Conservation (phyloP, 768 basidiomycete species). For the Amanita molliuscula region DNA sequence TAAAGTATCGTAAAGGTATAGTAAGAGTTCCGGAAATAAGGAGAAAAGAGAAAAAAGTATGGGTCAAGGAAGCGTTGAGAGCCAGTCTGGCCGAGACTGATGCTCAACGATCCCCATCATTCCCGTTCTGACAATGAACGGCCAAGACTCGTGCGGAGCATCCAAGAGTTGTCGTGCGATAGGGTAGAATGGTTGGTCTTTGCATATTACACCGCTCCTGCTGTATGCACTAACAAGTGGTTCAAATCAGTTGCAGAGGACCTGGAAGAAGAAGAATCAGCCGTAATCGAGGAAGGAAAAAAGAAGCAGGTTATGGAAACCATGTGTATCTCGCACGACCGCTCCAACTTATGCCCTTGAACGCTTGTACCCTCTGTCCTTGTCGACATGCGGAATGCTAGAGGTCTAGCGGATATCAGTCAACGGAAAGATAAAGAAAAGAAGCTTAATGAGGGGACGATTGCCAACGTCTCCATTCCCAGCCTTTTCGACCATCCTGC, state of each 20-base stretch:
- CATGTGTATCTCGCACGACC: too few relatives aligned
- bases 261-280: too few relatives aligned
- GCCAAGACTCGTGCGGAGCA: background rate
- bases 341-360: too few relatives aligned
- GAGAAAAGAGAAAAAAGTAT: background rate
- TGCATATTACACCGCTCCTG: background rate
- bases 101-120: background rate
- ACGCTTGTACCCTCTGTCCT: too few relatives aligned
- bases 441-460: background rate
- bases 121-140: background rate
- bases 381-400: background rate
- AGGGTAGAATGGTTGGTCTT: background rate
- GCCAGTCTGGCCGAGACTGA: background rate
- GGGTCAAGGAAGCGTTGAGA: background rate
- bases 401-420: background rate
- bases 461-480: background rate
- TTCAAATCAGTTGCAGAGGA: too few relatives aligned
- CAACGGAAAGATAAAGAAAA: background rate
- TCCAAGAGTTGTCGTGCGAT: background rate
- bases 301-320: too few relatives aligned
- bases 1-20: background rate
- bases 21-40: background rate
- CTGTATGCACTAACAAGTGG: background rate
- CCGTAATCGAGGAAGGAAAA: too few relatives aligned
- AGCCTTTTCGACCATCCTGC: background rate